Evolutionary conservation across 2,329 filamentous ascomycete genomes (phyloP).

Genomic region (Neoarthrinium moseri): DNA sequence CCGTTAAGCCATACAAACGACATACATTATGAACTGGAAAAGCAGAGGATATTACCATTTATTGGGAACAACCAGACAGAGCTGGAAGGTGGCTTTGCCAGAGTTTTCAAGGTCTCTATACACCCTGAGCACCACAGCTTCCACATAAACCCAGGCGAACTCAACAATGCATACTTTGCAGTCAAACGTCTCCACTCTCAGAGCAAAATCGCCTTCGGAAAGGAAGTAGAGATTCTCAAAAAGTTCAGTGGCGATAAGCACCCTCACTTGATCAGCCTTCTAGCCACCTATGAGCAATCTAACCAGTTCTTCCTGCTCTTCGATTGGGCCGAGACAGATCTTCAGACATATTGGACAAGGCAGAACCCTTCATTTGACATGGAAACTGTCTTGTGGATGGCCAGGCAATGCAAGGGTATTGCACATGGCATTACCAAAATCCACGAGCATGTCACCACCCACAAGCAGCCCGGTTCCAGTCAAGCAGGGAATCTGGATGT

Average conservation of each 20-base stretch:
- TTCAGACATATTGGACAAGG: slow-evolving; percentile 6
- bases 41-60: no score
- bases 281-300: slow-evolving; percentile 10
- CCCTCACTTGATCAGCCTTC: slow-evolving; percentile 10
- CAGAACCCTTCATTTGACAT: neutral
- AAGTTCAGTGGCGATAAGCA: neutral
- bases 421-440: neutral
- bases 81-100: neutral
- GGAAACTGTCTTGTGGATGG: neutral
- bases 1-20: no score
- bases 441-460: neutral
- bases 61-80: no score
- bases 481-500: neutral
- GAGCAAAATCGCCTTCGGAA: neutral
- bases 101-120: neutral
- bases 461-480: neutral
- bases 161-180: neutral
- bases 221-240: neutral
- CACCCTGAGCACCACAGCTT: neutral
- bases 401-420: slow-evolving; percentile 3
- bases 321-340: slow-evolving; percentile 16
- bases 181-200: neutral
- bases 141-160: neutral
- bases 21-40: no score
- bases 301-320: slow-evolving; percentile 11